Conservation (phyloP, 2,329 filamentous ascomycete species). For the Colletotrichum sp. region DNA sequence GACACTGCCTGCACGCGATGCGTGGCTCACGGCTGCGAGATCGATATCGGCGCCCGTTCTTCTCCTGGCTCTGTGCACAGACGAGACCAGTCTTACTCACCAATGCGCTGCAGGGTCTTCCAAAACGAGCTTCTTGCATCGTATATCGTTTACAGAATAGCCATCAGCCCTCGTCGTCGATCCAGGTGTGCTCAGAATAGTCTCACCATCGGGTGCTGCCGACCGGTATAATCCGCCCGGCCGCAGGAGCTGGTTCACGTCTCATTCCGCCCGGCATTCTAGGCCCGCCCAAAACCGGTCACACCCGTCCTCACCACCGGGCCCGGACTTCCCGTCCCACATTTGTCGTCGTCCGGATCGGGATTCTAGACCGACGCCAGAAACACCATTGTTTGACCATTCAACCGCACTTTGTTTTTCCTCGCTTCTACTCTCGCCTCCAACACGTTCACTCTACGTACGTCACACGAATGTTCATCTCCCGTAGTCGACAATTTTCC, state of each 20-base stretch:
- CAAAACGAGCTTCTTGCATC: background rate
- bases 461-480: background rate
- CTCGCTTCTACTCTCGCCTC: background rate
- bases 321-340: background rate
- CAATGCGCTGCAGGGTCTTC: background rate
- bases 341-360: background rate
- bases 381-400: background rate
- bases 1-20: background rate
- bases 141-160: background rate
- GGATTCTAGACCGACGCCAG: background rate
- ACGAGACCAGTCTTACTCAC: background rate
- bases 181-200: background rate
- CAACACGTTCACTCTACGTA: background rate
- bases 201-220: background rate
- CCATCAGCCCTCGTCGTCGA: background rate
- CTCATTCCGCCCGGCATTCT: background rate
- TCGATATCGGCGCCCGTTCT: background rate
- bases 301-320: background rate
- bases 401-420: background rate
- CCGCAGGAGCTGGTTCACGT: background rate
- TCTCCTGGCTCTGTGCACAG: background rate
- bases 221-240: background rate
- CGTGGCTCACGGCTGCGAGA: background rate
- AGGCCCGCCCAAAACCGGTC: background rate
- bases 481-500: background rate